These are phyloP conservation scores for Mucor irregularis DNA, from an alignment of 371 early-diverging fungal species.

Conservation along the genomic window DNA sequence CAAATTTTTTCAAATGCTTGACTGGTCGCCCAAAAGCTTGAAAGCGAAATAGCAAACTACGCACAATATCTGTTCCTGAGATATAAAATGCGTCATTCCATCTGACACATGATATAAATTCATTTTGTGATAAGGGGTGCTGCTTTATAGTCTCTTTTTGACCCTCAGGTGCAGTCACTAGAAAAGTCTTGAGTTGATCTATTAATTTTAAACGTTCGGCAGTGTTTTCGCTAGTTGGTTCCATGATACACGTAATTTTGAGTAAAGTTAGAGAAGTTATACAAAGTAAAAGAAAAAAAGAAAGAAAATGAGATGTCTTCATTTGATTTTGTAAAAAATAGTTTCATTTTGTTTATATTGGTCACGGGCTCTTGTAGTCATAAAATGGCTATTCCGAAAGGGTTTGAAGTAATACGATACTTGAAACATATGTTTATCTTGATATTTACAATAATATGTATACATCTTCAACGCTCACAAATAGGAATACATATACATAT, in stretches of 20 bases:
- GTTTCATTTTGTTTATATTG: conserved; percentile 2
- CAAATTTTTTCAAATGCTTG: conserved; percentile 79
- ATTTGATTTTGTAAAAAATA: neutral
- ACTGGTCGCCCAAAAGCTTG: conserved; percentile 67
- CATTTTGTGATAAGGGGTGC: conserved; percentile 70
- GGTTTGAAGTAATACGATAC: too few relatives aligned
- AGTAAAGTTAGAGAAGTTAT: conserved; percentile 6
- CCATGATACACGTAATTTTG: too few relatives aligned
- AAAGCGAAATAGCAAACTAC: conserved; percentile 74
- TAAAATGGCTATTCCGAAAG: conserved; percentile 5
- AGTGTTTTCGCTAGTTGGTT: conserved; percentile 30
- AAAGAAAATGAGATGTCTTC: neutral
- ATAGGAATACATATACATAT: too few relatives aligned
- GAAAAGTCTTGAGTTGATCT: conserved; percentile 54
- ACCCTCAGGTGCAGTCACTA: conserved; percentile 55
- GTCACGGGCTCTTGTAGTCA: conserved; percentile 16
- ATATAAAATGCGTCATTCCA: conserved; percentile 64
- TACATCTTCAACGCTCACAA: too few relatives aligned
- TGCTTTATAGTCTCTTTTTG: conserved; percentile 38
- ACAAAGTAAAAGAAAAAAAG: conserved; percentile 3
- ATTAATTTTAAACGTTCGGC: conserved; percentile 40
- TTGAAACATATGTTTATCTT: too few relatives aligned
- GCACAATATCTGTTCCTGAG: conserved; percentile 88
- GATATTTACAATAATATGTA: too few relatives aligned
- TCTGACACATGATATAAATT: conserved; percentile 78